A percentile compares a stretch with the other conserved stretches of the same genome.
Conservation (phyloP, 352 stramenopile species). For the Phytophthora rubi region DNA sequence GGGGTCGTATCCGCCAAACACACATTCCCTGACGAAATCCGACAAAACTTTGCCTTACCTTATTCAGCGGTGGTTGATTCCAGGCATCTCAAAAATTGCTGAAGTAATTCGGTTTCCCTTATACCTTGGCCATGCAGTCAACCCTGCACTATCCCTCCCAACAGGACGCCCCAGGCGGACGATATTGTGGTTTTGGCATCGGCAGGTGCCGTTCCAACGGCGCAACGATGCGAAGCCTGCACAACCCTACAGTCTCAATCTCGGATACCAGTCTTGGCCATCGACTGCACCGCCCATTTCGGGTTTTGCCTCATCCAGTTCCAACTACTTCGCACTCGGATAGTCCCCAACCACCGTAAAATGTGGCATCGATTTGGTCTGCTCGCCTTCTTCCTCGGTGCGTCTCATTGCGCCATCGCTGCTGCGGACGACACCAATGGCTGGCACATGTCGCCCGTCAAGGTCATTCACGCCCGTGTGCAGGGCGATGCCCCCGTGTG, state of each 20-base stretch:
- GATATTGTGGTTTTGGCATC: background rate
- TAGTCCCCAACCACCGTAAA: slow-evolving; percentile 1
- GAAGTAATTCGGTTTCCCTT: background rate
- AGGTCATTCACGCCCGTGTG: slow-evolving; percentile 63
- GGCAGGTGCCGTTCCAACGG: background rate
- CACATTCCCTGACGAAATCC: no score
- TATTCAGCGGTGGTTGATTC: no score
- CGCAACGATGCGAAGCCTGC: background rate
- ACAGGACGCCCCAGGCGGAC: background rate
- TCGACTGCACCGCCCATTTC: slow-evolving; percentile 13
- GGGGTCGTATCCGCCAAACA: no score
- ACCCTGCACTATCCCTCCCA: background rate
- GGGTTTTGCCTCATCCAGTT: slow-evolving; percentile 8
- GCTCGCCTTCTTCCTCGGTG: slow-evolving; percentile 18
- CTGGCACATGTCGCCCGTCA: slow-evolving; percentile 61
- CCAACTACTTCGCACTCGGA: background rate
- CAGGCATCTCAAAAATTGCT: background rate
- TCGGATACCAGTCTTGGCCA: background rate
- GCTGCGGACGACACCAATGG: slow-evolving; percentile 7
- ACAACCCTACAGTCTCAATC: background rate
- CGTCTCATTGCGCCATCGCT: slow-evolving; percentile 1
- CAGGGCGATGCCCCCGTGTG: slow-evolving; percentile 54
- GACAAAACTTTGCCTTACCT: no score
- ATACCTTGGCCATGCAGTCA: background rate
- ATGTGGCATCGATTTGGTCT: slow-evolving; percentile 37